Conservation (phyloP, 805 yeast species). For the Metschnikowia lochheadii region DNA sequence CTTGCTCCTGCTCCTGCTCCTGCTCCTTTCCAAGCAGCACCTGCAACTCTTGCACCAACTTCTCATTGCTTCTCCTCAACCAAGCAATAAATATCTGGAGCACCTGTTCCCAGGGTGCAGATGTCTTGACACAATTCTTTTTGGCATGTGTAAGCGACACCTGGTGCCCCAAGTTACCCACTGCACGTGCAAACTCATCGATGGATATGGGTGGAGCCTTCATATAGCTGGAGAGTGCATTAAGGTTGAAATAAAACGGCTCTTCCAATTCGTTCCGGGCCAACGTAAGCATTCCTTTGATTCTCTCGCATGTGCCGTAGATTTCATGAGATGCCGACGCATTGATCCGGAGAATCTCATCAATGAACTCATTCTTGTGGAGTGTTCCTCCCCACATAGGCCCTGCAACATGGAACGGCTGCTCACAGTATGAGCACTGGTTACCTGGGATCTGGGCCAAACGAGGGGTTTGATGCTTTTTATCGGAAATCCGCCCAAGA, state of each 20-base stretch:
- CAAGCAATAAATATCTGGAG: constrained; percentile 72
- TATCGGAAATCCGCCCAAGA: constrained; percentile 57
- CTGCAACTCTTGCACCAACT: constrained; percentile 21
- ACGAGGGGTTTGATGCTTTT: constrained; percentile 52
- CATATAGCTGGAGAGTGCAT: constrained; percentile 67
- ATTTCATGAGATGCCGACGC: constrained; percentile 46
- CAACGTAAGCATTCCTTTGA: constrained; percentile 87
- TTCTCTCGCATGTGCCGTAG: constrained; percentile 78
- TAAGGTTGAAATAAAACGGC: constrained; percentile 83
- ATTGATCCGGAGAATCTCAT: constrained; percentile 56
- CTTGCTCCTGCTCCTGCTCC: constrained; percentile 10
- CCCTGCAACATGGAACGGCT: constrained; percentile 76
- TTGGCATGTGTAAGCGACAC: constrained; percentile 88
- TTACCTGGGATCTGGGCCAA: constrained; percentile 58
- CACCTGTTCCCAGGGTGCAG: constrained; percentile 79
- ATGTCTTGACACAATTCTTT: constrained; percentile 80
- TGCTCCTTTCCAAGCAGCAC: constrained; percentile 7
- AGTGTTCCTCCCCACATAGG: constrained; percentile 93
- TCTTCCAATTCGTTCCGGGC: constrained; percentile 64
- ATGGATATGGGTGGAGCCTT: constrained; percentile 83
- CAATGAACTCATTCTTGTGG: constrained; percentile 67
- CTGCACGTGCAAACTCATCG: constrained; percentile 65
- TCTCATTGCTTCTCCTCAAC: constrained; percentile 32
- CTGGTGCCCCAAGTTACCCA: constrained; percentile 77
- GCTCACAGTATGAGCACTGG: constrained; percentile 67